phyloP scores from a whole-genome alignment of 495 filamentous ascomycete genomes.

The Evernia prunastri region DNA sequence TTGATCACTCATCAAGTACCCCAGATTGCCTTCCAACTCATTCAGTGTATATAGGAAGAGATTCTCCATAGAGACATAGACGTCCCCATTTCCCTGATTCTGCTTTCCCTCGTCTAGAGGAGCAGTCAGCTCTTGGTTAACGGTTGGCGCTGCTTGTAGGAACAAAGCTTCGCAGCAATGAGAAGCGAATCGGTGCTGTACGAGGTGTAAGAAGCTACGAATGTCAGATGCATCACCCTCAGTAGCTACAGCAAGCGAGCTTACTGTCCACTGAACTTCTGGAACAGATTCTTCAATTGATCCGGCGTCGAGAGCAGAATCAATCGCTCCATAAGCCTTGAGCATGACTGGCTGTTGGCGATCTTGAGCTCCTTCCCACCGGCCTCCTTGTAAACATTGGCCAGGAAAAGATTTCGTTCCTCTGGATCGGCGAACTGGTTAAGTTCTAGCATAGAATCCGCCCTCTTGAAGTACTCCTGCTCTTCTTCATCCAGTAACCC shows the following conservation, averaged over 20 bases:
- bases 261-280: conserved; percentile 73
- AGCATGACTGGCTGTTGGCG: conserved; percentile 90
- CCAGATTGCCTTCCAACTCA: conserved; percentile 76
- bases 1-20: conserved; percentile 75
- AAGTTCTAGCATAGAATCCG: conserved; percentile 79
- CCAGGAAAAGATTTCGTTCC: conserved; percentile 72
- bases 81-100: conserved; percentile 27
- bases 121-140: conserved; percentile 62
- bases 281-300: conserved; percentile 81
- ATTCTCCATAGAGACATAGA: conserved; percentile 64
- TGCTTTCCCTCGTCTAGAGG: conserved; percentile 35
- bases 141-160: conserved; percentile 66
- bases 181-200: conserved; percentile 91
- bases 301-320: conserved; percentile 70
- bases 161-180: conserved; percentile 97
- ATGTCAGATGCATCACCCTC: conserved; percentile 12
- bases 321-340: conserved; percentile 82
- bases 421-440: conserved; percentile 76
- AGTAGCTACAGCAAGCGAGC: conserved; percentile 18
- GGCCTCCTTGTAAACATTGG: conserved; percentile 80
- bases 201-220: conserved; percentile 65
- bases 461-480: conserved; percentile 87
- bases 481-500: conserved; percentile 85
- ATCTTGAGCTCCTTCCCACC: conserved; percentile 91
- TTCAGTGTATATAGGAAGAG: conserved; percentile 74